Conservation (phyloP, 148 eudicot genomes). For the Camellia sinensis region DNA sequence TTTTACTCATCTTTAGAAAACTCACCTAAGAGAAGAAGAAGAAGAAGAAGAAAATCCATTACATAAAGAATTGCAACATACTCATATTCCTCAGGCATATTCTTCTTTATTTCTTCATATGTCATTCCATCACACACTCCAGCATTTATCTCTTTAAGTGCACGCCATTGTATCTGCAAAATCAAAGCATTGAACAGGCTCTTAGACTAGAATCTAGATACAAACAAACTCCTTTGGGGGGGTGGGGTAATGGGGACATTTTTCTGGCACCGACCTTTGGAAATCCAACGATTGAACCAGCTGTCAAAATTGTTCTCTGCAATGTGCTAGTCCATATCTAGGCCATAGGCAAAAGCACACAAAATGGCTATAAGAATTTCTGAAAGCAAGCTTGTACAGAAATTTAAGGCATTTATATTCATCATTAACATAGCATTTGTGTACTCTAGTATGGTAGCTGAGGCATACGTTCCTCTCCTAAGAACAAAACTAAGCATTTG, state of each 20-base stretch:
- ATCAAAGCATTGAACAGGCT: constrained; percentile 1
- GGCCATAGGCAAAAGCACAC: constrained; percentile 16
- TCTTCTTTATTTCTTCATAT: constrained; percentile 87
- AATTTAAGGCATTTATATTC: background rate
- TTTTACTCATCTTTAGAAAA: too few species aligned
- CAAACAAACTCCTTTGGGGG: background rate
- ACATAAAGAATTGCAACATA: constrained; percentile 34
- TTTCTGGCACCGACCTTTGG: constrained; percentile 66
- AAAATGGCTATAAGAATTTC: constrained; percentile 4
- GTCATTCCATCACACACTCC: constrained; percentile 99
- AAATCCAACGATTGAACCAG: constrained; percentile 78
- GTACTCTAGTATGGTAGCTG: background rate
- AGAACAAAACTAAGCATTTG: background rate
- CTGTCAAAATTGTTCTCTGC: constrained; percentile 88
- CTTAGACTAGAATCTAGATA: background rate
- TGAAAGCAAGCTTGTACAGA: background rate
- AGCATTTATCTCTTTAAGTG: constrained; percentile 94
- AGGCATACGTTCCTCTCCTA: background rate
- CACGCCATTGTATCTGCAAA: constrained; percentile 95
- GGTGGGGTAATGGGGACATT: too few species aligned
- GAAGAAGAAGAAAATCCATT: too few species aligned
- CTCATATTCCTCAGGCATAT: constrained; percentile 96
- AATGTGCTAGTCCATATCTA: constrained; percentile 99
- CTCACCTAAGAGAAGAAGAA: too few species aligned
- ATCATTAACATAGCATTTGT: background rate